Evolutionary conservation across 148 eudicot genomes (phyloP).

Genomic region (Arbutus unedo): DNA sequence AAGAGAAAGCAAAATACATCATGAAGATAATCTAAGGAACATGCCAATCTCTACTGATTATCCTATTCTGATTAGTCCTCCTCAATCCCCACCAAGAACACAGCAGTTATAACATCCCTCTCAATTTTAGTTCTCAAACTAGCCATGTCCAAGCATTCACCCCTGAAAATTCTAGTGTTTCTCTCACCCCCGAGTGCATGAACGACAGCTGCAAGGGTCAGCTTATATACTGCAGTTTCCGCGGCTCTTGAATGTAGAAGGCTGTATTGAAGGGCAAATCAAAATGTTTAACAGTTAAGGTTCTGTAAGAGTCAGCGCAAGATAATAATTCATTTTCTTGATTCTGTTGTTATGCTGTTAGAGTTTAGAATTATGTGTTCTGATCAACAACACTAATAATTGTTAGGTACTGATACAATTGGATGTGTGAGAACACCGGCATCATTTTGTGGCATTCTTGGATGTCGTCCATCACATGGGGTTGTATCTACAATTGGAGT

Average conservation of each 20-base stretch:
- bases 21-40: too few species aligned
- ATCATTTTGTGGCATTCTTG: slow-evolving; percentile 80
- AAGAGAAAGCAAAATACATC: too few species aligned
- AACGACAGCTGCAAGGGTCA: too few species aligned
- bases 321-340: neutral
- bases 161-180: too few species aligned
- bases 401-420: slow-evolving; percentile 74
- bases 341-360: neutral
- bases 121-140: too few species aligned
- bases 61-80: too few species aligned
- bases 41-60: too few species aligned
- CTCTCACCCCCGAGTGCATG: too few species aligned
- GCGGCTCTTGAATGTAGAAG: neutral
- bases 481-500: slow-evolving; percentile 67
- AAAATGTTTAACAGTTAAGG: neutral
- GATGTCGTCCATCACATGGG: slow-evolving; percentile 86
- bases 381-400: slow-evolving; percentile 7
- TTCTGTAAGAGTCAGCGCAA: neutral
- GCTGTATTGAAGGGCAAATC: neutral
- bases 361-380: slow-evolving; percentile 4
- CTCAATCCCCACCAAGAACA: too few species aligned
- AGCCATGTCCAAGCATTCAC: too few species aligned
- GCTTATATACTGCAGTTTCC: too few species aligned
- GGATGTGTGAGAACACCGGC: slow-evolving; percentile 86
- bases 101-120: too few species aligned